These are phyloP conservation scores for Adansonia grandidieri DNA, from an alignment of 441 rosid species.

Conservation along the genomic window DNA sequence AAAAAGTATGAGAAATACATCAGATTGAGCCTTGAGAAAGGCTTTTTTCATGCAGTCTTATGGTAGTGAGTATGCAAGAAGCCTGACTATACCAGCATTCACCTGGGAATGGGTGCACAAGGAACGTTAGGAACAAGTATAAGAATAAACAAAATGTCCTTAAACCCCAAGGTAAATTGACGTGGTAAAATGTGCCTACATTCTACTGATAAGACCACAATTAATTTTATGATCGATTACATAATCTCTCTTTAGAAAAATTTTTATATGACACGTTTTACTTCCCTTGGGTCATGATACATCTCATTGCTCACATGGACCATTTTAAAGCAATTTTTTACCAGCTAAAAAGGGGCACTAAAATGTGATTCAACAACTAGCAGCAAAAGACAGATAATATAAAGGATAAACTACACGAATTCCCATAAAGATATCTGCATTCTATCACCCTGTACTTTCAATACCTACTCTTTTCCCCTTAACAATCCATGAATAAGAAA, in stretches of 20 bases:
- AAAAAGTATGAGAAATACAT: constrained; percentile 6
- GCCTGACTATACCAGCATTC: background rate
- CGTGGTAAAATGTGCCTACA: background rate
- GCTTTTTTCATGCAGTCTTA: constrained; percentile 7
- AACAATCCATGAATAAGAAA: background rate
- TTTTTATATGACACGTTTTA: background rate
- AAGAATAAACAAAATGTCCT: background rate
- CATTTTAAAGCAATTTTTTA: background rate
- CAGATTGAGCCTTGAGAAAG: background rate
- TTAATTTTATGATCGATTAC: background rate
- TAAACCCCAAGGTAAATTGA: background rate
- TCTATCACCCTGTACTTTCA: background rate
- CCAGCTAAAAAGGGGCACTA: background rate
- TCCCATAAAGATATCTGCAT: background rate
- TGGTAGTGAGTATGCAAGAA: constrained; percentile 10
- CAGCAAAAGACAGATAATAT: background rate
- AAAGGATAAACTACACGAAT: background rate
- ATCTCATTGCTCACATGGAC: background rate
- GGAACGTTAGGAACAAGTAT: background rate
- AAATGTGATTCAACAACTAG: constrained; percentile 13
- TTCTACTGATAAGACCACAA: background rate
- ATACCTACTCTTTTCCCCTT: background rate
- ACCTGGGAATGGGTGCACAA: background rate
- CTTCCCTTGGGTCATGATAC: background rate
- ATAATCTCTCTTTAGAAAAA: background rate